A percentile compares a stretch with the other conserved stretches of the same genome.
phyloP scores from a whole-genome alignment of 1,139 yeast species.

The Arxiozyma telluris region DNA sequence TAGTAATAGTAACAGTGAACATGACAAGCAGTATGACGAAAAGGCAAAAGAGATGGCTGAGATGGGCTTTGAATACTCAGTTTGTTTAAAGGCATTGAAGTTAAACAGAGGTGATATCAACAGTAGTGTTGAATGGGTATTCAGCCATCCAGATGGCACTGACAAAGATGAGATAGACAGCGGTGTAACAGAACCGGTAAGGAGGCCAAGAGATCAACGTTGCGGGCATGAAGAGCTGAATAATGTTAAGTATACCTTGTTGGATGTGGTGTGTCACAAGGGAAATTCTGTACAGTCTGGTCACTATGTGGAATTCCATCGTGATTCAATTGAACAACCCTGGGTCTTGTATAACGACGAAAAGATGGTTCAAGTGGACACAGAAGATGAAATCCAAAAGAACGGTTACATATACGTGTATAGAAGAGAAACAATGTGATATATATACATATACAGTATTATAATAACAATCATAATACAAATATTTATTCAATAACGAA shows the following conservation, averaged over 20 bases:
- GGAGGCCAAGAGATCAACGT: slow-evolving; percentile 9
- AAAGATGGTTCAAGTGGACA: slow-evolving; percentile 60
- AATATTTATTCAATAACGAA: neutral
- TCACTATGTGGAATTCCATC: slow-evolving; percentile 81
- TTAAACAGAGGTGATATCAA: slow-evolving; percentile 54
- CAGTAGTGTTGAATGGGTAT: slow-evolving; percentile 85
- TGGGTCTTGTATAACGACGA: slow-evolving; percentile 95
- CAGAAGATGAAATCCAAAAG: slow-evolving; percentile 51
- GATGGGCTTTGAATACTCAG: slow-evolving; percentile 68
- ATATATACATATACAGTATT: neutral
- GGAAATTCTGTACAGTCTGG: slow-evolving; percentile 94
- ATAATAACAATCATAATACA: neutral
- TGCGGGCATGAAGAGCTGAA: slow-evolving; percentile 24
- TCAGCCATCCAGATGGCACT: slow-evolving; percentile 63
- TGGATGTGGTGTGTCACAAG: slow-evolving; percentile 82
- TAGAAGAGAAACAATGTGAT: slow-evolving; percentile 8
- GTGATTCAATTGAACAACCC: slow-evolving; percentile 35
- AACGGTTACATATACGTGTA: slow-evolving; percentile 52
- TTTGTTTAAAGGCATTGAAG: slow-evolving; percentile 62
- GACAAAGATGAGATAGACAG: slow-evolving; percentile 26
- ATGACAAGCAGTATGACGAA: slow-evolving; percentile 33
- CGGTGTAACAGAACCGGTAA: neutral
- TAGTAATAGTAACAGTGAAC: slow-evolving; percentile 5
- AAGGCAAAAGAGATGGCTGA: slow-evolving; percentile 30
- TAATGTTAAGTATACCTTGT: slow-evolving; percentile 40